These are phyloP conservation scores for Tranzscheliella williamsii DNA, from an alignment of 1,284 basidiomycete species.

Conservation along the genomic window DNA sequence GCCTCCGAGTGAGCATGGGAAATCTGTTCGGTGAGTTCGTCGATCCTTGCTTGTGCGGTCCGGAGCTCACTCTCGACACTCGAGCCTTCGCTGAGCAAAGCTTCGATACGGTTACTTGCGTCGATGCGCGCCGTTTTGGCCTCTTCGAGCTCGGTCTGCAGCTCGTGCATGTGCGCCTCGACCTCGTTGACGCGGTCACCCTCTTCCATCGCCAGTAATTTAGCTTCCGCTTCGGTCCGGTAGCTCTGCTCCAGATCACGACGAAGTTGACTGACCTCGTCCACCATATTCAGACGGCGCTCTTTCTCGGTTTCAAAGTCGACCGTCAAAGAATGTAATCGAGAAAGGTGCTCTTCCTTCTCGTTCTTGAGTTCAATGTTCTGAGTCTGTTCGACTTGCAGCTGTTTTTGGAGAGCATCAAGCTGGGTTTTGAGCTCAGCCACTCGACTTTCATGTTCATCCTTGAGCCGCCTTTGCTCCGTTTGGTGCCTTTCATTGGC, in stretches of 20 bases:
- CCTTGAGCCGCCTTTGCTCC: not conserved
- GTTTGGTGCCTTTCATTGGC: slow-evolving; percentile 2
- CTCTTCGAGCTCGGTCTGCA: slow-evolving; percentile 51
- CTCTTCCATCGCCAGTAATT: slow-evolving; percentile 43
- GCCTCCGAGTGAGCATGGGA: slow-evolving; percentile 40
- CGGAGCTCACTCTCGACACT: slow-evolving; percentile 46
- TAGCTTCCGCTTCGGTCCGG: slow-evolving; percentile 32
- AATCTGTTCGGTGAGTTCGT: slow-evolving; percentile 47
- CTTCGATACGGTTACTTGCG: slow-evolving; percentile 50
- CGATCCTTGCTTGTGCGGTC: slow-evolving; percentile 46
- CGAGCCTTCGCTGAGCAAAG: slow-evolving; percentile 48
- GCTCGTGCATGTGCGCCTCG: slow-evolving; percentile 41
- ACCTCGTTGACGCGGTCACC: slow-evolving; percentile 44
- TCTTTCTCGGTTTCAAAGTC: slow-evolving; percentile 46
- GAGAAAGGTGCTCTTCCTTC: not conserved
- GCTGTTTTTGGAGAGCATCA: slow-evolving; percentile 16
- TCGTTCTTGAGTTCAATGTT: slow-evolving; percentile 6
- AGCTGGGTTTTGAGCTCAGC: slow-evolving; percentile 18
- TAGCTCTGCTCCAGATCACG: slow-evolving; percentile 44
- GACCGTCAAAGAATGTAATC: slow-evolving; percentile 16
- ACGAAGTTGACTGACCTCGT: slow-evolving; percentile 48
- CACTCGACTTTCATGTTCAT: slow-evolving; percentile 2
- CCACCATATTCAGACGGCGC: slow-evolving; percentile 50
- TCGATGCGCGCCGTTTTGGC: slow-evolving; percentile 44
- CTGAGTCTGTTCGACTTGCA: slow-evolving; percentile 13